Evolutionary conservation across 345 rosid species (phyloP).

Genomic region (Lepidium didymum): DNA sequence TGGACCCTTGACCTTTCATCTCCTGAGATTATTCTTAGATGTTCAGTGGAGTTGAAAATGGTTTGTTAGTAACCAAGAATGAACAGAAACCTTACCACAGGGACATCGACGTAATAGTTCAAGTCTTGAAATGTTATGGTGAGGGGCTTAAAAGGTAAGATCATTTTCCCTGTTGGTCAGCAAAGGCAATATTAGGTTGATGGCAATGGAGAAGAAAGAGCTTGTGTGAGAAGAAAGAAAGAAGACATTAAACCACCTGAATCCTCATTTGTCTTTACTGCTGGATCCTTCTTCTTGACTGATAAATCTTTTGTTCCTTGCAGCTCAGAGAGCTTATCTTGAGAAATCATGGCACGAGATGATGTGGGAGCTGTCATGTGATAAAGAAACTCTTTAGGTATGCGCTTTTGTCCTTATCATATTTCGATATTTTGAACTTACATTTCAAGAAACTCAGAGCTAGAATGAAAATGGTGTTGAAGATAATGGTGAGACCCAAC

Average conservation of each 20-base stretch:
- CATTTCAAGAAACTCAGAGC: constrained; percentile 67
- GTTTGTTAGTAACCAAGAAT: not conserved
- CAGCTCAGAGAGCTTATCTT: constrained; percentile 43
- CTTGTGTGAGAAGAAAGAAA: not conserved
- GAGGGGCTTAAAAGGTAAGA: constrained; percentile 69
- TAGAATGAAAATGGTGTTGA: constrained; percentile 53
- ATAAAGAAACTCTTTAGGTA: not conserved
- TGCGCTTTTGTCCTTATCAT: not conserved
- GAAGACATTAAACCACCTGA: constrained; percentile 3
- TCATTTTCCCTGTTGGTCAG: constrained; percentile 36
- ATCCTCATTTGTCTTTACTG: not conserved
- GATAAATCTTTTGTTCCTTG: constrained; percentile 31
- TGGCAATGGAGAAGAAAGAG: not conserved
- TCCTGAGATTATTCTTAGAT: constrained; percentile 31
- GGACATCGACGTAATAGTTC: constrained; percentile 66
- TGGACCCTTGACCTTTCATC: constrained; percentile 45
- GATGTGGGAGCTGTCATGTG: constrained; percentile 52
- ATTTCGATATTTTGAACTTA: constrained; percentile 20
- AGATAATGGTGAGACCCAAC: constrained; percentile 45
- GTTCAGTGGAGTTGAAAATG: not conserved
- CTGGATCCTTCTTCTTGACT: constrained; percentile 3
- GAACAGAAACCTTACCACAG: constrained; percentile 37
- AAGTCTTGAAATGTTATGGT: constrained; percentile 64
- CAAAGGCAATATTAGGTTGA: not conserved
- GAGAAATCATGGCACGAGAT: constrained; percentile 58